phyloP scores from a whole-genome alignment of 2,329 filamentous ascomycete genomes.

The Xylariomycetidae sp. region DNA sequence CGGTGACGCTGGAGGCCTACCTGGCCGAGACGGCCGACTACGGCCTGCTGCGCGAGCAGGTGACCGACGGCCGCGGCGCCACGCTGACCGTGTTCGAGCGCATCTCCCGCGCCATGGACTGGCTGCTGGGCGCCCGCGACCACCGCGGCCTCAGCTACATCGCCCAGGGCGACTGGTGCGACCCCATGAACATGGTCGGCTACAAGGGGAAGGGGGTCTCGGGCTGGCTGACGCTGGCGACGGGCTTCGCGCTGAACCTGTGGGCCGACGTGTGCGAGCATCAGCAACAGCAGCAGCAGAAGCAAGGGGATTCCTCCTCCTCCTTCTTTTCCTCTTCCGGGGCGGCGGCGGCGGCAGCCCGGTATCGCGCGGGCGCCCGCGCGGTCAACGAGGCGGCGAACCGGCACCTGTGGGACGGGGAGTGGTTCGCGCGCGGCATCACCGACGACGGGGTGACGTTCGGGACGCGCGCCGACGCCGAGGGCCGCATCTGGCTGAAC shows the following conservation, averaged over 20 bases:
- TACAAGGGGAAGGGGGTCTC: conserved; percentile 54
- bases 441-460: conserved; percentile 51
- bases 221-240: conserved; percentile 54
- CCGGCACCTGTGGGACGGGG: conserved; percentile 49
- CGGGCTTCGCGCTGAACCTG: conserved; percentile 46
- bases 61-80: conserved; percentile 38
- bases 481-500: conserved; percentile 55
- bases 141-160: conserved; percentile 51
- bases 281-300: too few species aligned
- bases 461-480: conserved; percentile 43
- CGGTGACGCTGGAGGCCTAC: conserved; percentile 50
- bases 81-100: conserved; percentile 49
- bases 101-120: conserved; percentile 53
- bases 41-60: conserved; percentile 38
- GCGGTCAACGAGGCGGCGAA: conserved; percentile 48
- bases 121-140: conserved; percentile 47
- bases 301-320: too few species aligned
- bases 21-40: conserved; percentile 52
- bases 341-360: conserved; percentile 33
- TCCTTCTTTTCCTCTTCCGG: too few species aligned
- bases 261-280: conserved; percentile 50
- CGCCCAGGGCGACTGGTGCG: conserved; percentile 56
- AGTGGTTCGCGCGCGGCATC: conserved; percentile 54
- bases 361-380: conserved; percentile 39
- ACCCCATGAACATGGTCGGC: conserved; percentile 60